Base-by-base conservation (phyloP, 2,329 filamentous ascomycete genomes). In the Fusarium sp. region DNA sequence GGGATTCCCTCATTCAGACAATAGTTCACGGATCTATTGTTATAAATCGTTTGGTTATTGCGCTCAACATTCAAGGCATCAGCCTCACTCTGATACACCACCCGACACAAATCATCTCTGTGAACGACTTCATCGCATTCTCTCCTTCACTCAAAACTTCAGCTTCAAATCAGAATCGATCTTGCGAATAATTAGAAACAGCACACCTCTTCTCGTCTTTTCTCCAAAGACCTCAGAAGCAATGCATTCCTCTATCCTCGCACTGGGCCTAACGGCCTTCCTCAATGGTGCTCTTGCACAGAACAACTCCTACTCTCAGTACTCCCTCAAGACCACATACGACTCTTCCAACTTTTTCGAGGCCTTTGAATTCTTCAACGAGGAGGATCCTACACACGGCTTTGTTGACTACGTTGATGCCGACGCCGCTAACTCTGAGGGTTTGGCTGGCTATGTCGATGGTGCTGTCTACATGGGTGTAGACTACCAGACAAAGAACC, bases 391-490 rank as follows among this genome's bases (percentile, higher is more conserved):
- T 1, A 96, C 94, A 5, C 77, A 91, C 71, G 94, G 94, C 37
- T 94, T 91, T 76, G 94, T 96, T 75, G 83, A 89, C 68, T 96
- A 95, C 77, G 87, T 91, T 60, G 84, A 88, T 73, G 85, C 87
- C 57, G 65, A 80, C n/a, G 88, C 86, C 4, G 93, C 93, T 62
- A 87, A 88, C 67, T 78, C 80, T n/a, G 80, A 82, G 42, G 86
- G 87, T 21, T 85, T 95, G 13, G 90, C 91, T 70, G 88, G 87
- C 69, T 88, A 86, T 72, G 80, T 85, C 56, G 83, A 87, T 62
- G 83, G 85, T 61, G 86, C 85, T 67, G 84, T 94, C 76, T 93
- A 91, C 80, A 88, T 95, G 62, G 93, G 93, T 49, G 91, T 93
- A 44, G 93, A 95, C 81, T 82, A 87, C 78, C 86, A 81, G 61